A percentile compares a stretch with the other conserved stretches of the same genome.
phyloP scores from a whole-genome alignment of 345 rosid species.

The Citrus medica region DNA sequence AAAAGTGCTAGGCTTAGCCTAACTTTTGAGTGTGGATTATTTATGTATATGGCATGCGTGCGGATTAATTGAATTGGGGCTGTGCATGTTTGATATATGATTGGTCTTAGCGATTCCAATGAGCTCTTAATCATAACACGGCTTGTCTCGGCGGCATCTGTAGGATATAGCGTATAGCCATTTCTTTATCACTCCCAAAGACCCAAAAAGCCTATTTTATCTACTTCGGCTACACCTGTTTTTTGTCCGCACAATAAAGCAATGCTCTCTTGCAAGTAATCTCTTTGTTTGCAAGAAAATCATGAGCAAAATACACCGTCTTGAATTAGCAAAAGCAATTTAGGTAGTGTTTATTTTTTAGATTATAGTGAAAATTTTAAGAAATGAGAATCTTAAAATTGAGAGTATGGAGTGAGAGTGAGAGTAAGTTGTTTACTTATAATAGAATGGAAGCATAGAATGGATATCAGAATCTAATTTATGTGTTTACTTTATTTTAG shows the following conservation, averaged over 20 bases:
- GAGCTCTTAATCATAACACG: background rate
- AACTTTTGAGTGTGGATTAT: background rate
- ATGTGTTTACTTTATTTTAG: too few species aligned
- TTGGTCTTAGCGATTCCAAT: conserved; percentile 9
- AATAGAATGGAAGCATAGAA: too few species aligned
- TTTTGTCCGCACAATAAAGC: conserved; percentile 16
- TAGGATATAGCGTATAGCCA: background rate
- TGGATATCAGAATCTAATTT: too few species aligned
- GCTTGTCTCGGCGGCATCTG: background rate
- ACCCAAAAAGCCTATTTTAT: conserved; percentile 9
- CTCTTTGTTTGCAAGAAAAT: background rate
- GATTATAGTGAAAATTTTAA: too few species aligned
- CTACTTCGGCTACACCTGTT: background rate
- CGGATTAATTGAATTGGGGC: background rate
- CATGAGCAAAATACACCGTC: background rate
- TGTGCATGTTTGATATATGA: conserved; percentile 9
- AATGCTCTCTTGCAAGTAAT: conserved; percentile 15
- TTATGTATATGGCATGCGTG: background rate
- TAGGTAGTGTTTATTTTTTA: too few species aligned
- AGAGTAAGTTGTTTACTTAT: too few species aligned
- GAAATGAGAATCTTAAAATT: too few species aligned
- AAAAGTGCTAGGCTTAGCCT: background rate
- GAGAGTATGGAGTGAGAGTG: too few species aligned
- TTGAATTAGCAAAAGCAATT: too few species aligned
- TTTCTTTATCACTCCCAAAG: conserved; percentile 20